These are phyloP conservation scores for Leucocoprinus sp. DNA, from an alignment of 768 basidiomycete species.

Conservation along the genomic window DNA sequence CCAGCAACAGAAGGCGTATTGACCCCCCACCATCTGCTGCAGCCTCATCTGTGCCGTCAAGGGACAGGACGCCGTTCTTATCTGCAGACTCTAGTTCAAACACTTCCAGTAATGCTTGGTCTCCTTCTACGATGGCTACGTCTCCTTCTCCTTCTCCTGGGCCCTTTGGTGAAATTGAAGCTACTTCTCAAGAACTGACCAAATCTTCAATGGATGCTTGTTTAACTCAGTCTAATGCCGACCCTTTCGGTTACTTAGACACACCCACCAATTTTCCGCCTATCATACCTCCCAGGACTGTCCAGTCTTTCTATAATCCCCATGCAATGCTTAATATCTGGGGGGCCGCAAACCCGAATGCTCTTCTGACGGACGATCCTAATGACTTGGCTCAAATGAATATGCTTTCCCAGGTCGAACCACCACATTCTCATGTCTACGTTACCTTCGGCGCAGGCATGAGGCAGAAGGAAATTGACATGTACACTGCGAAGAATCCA, in stretches of 20 bases:
- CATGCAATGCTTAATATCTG: conserved; percentile 29
- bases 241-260: conserved; percentile 58
- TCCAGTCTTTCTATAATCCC: conserved; percentile 27
- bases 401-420: conserved; percentile 42
- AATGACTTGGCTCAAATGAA: conserved; percentile 21
- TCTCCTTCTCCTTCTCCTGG: conserved; percentile 9
- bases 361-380: conserved; percentile 10
- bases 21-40: background rate
- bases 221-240: conserved; percentile 20
- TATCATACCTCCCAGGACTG: conserved; percentile 20
- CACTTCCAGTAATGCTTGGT: conserved; percentile 1
- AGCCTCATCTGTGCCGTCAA: conserved; percentile 1
- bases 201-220: conserved; percentile 4
- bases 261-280: conserved; percentile 24
- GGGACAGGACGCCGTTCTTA: conserved; percentile 1
- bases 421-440: conserved; percentile 64
- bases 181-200: background rate
- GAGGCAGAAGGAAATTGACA: conserved; percentile 78
- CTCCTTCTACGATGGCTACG: conserved; percentile 11
- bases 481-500: conserved; percentile 60
- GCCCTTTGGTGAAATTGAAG: background rate
- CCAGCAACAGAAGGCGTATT: conserved; percentile 13
- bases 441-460: conserved; percentile 85
- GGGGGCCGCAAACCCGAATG: conserved; percentile 17
- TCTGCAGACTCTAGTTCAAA: conserved; percentile 4